Evolutionary conservation across 2,329 filamentous ascomycete species (phyloP), one percentile per base, ranked within the genome.

Genomic region (Aspergillus pseudoglaucus): DNA sequence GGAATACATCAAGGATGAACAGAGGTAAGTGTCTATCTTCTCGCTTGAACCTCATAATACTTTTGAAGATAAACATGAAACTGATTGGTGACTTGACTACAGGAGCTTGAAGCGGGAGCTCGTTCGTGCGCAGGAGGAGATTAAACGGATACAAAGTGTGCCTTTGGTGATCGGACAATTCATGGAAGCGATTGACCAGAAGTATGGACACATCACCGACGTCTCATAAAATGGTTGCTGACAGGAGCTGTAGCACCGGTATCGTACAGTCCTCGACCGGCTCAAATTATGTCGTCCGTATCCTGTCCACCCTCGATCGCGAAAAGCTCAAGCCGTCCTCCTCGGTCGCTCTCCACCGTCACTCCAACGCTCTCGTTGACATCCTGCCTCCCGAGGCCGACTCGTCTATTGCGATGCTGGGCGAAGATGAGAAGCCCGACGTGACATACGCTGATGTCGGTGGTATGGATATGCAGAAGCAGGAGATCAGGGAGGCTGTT

Each of bases 1-100:
- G 74, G 93, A 98, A 70, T 98, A 98, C 73, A 98, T 98, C 83
- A 98, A 98, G 77, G 93, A 98, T 82, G 93, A 98, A 78, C 93
- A 98, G 76, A 85, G 88, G 86, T 87, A 72, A 47, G 67, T 51
- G 35, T 14, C 8, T 7, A 38, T 32, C 27, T 15, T 44, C 15
- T 17, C 10, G 12, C 22, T 37, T 44, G 15, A 17, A 5, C 25
- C 5, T 27, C 12, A 4, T 4, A 30, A 30, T 7, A 41, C 22
- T 40, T 5, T 14, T 3, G 14, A 5, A 15, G 2, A 12, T n/a
- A 25, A 4, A 6, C 8, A 17, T 7, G 9, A 40, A 42, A 40
- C 15, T 42, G 23, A 45, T 47, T 43, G 37, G 46, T 9, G 6
- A 3, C 23, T 40, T 25, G 3, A 43, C 10, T 52, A 39, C 59